Conservation (phyloP, 306 rosid species). For the Neltuma alba region DNA sequence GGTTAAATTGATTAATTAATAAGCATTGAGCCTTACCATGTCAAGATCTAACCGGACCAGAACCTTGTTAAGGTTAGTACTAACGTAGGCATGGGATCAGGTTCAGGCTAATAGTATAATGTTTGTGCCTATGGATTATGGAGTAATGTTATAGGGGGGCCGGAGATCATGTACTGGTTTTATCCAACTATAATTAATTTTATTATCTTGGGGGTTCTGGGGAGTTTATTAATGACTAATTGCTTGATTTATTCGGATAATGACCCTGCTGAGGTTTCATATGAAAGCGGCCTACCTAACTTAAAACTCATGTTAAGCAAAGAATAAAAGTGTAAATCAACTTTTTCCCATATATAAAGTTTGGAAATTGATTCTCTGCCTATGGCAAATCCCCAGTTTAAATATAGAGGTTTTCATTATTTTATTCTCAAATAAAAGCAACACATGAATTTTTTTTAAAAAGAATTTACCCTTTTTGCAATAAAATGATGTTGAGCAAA, state of each 20-base stretch:
- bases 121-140: too few relatives aligned
- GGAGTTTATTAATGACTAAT: too few relatives aligned
- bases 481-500: background rate
- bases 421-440: too few relatives aligned
- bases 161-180: too few relatives aligned
- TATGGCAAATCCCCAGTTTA: background rate
- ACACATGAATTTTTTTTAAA: too few relatives aligned
- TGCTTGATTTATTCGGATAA: too few relatives aligned
- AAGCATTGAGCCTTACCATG: background rate
- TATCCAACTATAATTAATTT: too few relatives aligned
- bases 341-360: background rate
- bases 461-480: too few relatives aligned
- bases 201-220: too few relatives aligned
- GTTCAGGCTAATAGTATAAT: background rate
- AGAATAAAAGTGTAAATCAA: background rate
- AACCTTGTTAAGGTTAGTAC: background rate
- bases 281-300: background rate
- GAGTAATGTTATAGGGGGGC: too few relatives aligned
- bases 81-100: background rate
- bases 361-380: background rate
- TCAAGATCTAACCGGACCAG: background rate
- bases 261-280: background rate
- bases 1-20: background rate
- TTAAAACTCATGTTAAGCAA: background rate
- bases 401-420: too few relatives aligned